Evolutionary conservation across 352 stramenopile genomes (phyloP).

Genomic region (Blastocystis sp.): DNA sequence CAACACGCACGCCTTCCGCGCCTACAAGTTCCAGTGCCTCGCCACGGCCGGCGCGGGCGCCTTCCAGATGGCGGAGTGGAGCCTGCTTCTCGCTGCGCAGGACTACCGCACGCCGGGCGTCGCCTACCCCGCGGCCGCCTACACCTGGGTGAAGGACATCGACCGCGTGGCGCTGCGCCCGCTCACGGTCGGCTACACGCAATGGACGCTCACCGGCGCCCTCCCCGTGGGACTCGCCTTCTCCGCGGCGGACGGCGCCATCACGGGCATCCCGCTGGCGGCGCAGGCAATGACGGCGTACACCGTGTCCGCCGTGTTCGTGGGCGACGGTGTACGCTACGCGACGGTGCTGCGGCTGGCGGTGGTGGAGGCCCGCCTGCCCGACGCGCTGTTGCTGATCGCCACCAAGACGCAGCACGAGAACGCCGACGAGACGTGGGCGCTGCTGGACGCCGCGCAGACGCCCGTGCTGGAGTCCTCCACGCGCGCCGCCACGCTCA

Average conservation of each 20-base stretch:
- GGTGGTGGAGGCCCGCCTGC: background rate
- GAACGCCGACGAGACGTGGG: background rate
- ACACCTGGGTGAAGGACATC: constrained; percentile 33
- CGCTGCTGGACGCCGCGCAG: background rate
- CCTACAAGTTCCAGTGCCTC: constrained; percentile 25
- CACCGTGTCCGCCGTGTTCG: constrained; percentile 42
- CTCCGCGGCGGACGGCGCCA: constrained; percentile 15
- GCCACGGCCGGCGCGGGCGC: too few relatives aligned
- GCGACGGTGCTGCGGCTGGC: constrained; percentile 5
- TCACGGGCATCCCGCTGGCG: constrained; percentile 29
- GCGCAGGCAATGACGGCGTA: background rate
- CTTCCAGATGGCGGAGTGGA: constrained; percentile 54
- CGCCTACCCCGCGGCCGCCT: constrained; percentile 38
- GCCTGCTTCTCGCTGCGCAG: constrained; percentile 6
- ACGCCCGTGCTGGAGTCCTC: background rate
- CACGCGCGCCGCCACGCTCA: background rate
- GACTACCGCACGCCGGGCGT: constrained; percentile 5
- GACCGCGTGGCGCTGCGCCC: constrained; percentile 5
- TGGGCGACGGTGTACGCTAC: background rate
- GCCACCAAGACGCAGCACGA: background rate
- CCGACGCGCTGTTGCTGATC: background rate
- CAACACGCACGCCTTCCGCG: background rate
- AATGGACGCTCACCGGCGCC: constrained; percentile 18
- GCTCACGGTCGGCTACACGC: constrained; percentile 18
- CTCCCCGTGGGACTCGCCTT: constrained; percentile 49